Evolutionary conservation across 768 basidiomycete genomes (phyloP).

Genomic region (Zangia roseola): DNA sequence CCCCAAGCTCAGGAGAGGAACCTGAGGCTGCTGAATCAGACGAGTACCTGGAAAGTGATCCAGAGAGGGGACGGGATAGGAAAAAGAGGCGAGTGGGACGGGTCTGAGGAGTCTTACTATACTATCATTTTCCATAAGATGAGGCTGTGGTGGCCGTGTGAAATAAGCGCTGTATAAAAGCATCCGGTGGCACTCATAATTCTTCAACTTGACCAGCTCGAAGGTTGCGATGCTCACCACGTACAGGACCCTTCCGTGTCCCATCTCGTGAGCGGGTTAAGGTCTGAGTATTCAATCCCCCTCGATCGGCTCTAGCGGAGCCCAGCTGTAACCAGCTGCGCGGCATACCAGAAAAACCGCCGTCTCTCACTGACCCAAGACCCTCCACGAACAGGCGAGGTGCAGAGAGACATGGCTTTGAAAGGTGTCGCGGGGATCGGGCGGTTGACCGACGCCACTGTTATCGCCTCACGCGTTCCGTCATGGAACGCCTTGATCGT

Average conservation of each 20-base stretch:
- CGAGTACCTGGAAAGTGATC: constrained; percentile 10
- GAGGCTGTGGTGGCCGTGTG: too few relatives aligned
- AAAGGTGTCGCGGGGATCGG: constrained; percentile 55
- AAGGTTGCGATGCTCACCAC: constrained; percentile 69
- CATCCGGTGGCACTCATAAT: too few relatives aligned
- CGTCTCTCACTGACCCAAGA: constrained; percentile 40
- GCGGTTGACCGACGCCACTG: constrained; percentile 20
- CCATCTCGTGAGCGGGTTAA: constrained; percentile 70
- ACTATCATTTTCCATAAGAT: not conserved
- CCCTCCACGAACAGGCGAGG: constrained; percentile 30
- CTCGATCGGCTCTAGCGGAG: constrained; percentile 62
- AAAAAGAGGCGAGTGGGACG: constrained; percentile 30
- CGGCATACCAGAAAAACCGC: constrained; percentile 66
- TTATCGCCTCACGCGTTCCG: constrained; percentile 18
- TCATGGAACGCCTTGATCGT: constrained; percentile 14
- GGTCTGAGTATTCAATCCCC: constrained; percentile 73
- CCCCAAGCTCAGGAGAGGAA: constrained; percentile 12
- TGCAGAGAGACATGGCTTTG: constrained; percentile 31
- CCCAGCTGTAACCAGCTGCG: constrained; percentile 54
- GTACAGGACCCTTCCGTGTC: constrained; percentile 38
- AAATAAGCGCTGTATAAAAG: too few relatives aligned
- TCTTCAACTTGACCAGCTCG: constrained; percentile 31
- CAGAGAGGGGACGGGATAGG: constrained; percentile 22
- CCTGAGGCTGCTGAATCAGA: constrained; percentile 3
- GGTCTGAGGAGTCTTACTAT: constrained; percentile 1